Evolutionary conservation across 257 asterid genomes (phyloP).

Genomic region (Solanum okadae): DNA sequence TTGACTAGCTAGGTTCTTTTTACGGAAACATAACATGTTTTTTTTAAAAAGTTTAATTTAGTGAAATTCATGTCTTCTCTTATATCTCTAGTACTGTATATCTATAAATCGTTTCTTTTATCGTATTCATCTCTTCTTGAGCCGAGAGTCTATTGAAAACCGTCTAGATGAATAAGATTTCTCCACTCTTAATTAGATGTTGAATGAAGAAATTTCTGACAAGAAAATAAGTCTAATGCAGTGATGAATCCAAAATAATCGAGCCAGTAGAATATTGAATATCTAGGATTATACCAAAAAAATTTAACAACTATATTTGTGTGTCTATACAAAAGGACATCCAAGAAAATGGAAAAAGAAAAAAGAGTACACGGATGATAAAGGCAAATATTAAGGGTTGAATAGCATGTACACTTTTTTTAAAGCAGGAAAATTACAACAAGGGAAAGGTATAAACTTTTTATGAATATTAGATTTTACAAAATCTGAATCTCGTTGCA

Average conservation of each 20-base stretch:
- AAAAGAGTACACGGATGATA: neutral
- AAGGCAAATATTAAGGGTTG: neutral
- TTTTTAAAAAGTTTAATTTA: neutral
- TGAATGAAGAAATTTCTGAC: neutral
- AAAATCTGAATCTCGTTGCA: neutral
- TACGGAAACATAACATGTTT: neutral
- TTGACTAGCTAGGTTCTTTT: neutral
- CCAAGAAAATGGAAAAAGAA: neutral
- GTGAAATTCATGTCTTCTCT: neutral
- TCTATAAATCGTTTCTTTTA: neutral
- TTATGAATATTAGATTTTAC: neutral
- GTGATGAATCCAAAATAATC: neutral
- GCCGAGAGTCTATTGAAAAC: neutral
- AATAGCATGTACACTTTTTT: neutral
- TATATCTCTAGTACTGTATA: neutral
- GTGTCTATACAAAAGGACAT: neutral
- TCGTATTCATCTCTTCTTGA: neutral
- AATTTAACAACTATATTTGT: neutral
- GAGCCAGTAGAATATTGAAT: neutral
- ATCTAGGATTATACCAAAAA: neutral
- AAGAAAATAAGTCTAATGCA: neutral
- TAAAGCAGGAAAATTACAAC: neutral
- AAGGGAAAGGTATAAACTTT: neutral
- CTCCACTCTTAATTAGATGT: neutral
- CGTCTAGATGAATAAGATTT: neutral